phyloP scores from a whole-genome alignment of 1,139 yeast genomes.

The Candida glucosophila region DNA sequence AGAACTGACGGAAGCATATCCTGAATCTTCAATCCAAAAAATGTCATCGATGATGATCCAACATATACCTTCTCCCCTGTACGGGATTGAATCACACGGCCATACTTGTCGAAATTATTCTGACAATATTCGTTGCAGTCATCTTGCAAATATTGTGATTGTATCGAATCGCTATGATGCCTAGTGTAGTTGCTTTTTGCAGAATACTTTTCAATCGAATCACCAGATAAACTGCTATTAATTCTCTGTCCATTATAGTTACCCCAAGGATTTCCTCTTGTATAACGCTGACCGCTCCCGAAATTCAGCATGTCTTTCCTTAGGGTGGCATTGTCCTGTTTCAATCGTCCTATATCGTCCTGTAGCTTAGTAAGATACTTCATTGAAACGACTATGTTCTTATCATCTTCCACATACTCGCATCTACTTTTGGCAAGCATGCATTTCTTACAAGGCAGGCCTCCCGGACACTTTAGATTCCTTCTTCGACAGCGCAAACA shows the following conservation, averaged over 20 bases:
- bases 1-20: constrained; percentile 49
- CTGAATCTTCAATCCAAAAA: constrained; percentile 70
- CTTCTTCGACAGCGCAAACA: constrained; percentile 70
- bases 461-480: constrained; percentile 78
- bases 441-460: constrained; percentile 68
- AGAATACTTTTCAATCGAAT: no score
- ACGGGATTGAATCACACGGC: constrained; percentile 60
- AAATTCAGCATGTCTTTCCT: constrained; percentile 32
- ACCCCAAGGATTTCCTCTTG: not conserved
- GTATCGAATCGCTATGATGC: no score
- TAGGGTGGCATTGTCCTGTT: constrained; percentile 47
- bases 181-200: not conserved
- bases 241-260: no score
- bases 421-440: constrained; percentile 49
- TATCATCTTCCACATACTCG: constrained; percentile 71
- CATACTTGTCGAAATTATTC: constrained; percentile 62
- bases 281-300: constrained; percentile 13
- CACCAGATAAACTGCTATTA: not conserved
- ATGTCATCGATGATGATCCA: constrained; percentile 76
- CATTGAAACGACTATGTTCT: constrained; percentile 70
- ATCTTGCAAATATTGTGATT: no score
- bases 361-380: constrained; percentile 63
- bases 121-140: constrained; percentile 59
- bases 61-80: constrained; percentile 70
- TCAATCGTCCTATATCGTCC: constrained; percentile 49